phyloP scores from a whole-genome alignment of 2,329 filamentous ascomycete genomes.

The Pseudopyricularia cyperi region DNA sequence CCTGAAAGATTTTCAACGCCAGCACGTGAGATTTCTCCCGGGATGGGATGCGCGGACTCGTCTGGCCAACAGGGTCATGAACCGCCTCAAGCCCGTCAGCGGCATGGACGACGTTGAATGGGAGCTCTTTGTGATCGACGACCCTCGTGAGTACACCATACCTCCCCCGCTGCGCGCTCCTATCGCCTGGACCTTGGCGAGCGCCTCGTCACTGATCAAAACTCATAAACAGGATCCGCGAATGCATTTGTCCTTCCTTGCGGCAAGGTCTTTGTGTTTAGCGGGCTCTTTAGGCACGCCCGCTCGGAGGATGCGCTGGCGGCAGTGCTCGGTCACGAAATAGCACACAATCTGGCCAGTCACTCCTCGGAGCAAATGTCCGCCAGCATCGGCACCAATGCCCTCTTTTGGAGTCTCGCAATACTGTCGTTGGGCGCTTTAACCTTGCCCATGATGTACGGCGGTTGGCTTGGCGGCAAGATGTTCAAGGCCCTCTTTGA shows the following conservation, averaged over 20 bases:
- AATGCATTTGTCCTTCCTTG: constrained; percentile 72
- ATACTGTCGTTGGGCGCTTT: constrained; percentile 51
- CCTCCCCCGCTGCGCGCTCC: neutral
- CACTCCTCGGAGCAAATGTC: constrained; percentile 54
- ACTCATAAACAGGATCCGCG: constrained; percentile 26
- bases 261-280: constrained; percentile 70
- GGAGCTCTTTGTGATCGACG: constrained; percentile 67
- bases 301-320: constrained; percentile 56
- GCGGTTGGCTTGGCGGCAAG: constrained; percentile 23
- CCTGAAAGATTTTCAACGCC: constrained; percentile 37
- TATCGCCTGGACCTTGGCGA: no score
- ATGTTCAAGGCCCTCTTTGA: constrained; percentile 51
- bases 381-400: constrained; percentile 35
- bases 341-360: constrained; percentile 61
- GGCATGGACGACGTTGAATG: constrained; percentile 47
- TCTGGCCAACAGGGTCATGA: constrained; percentile 51
- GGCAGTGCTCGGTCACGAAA: constrained; percentile 67
- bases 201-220: no score
- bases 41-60: constrained; percentile 42
- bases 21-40: constrained; percentile 41
- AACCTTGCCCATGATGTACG: constrained; percentile 2
- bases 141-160: constrained; percentile 26
- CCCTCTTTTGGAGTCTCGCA: constrained; percentile 34
- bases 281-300: constrained; percentile 57
- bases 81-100: constrained; percentile 52